Conservation (phyloP, 1,139 yeast species). For the Saccharomyces hybrid region DNA sequence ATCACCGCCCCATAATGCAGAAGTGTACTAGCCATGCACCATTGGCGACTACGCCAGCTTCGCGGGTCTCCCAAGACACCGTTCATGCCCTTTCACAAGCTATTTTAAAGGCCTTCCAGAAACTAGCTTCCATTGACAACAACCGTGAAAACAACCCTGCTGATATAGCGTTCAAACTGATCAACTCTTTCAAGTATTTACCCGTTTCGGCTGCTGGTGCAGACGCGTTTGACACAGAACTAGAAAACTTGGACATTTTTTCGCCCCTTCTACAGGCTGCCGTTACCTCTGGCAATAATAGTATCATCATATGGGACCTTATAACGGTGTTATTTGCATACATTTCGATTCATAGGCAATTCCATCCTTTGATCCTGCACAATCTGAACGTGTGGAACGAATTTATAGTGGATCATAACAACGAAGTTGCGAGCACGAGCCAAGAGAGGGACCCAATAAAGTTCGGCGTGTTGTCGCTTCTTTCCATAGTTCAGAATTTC, state of each 20-base stretch:
- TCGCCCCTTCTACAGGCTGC: conserved; percentile 16
- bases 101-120: not conserved
- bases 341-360: conserved; percentile 14
- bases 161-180: not conserved
- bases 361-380: conserved; percentile 13
- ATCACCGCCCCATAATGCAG: not conserved
- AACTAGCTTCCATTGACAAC: conserved; percentile 2
- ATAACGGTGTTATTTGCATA: conserved; percentile 19
- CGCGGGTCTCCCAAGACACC: not conserved
- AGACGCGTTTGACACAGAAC: not conserved
- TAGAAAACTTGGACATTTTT: conserved; percentile 13
- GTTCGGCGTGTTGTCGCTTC: not conserved
- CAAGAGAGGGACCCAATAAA: not conserved
- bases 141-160: not conserved
- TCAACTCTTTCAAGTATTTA: not conserved
- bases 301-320: conserved; percentile 9
- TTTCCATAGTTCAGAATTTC: conserved; percentile 5
- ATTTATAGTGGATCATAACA: not conserved
- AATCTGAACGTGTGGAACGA: conserved; percentile 10
- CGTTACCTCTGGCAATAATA: not conserved
- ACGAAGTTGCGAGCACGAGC: not conserved
- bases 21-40: not conserved
- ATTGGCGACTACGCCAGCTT: not conserved
- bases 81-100: not conserved
- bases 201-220: not conserved